Percentiles rank a stretch among this genome's conserved stretches.
These are phyloP conservation scores for Solanum chiquidenum DNA, from an alignment of 257 asterid species.

Conservation along the genomic window DNA sequence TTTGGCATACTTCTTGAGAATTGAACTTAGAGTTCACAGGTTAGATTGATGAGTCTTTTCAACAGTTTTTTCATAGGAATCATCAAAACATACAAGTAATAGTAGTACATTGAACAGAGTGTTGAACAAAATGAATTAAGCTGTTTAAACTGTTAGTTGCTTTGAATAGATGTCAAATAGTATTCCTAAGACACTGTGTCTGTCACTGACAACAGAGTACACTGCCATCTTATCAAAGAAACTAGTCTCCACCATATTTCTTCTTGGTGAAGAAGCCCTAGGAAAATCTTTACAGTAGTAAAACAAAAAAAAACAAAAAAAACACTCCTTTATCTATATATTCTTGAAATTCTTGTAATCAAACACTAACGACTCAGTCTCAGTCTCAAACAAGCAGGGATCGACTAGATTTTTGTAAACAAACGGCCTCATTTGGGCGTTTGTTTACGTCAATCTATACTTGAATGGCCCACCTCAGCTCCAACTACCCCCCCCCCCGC, in stretches of 20 bases:
- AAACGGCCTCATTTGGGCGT: conserved; percentile 6
- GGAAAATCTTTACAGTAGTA: not conserved
- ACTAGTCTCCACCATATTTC: not conserved
- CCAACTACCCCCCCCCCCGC: conserved; percentile 16
- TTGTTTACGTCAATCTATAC: conserved; percentile 9
- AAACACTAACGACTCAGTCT: not conserved
- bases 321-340: not conserved
- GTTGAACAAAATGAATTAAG: not conserved
- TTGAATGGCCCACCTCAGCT: conserved; percentile 10
- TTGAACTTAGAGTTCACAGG: not conserved
- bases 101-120: not conserved
- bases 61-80: not conserved
- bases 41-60: not conserved
- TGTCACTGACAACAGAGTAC: not conserved
- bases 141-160: not conserved
- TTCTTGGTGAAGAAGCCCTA: not conserved
- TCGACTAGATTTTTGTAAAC: not conserved
- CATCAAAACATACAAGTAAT: not conserved
- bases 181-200: not conserved
- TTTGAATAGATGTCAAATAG: not conserved
- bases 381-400: not conserved
- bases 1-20: not conserved
- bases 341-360: not conserved
- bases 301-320: not conserved
- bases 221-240: not conserved